These are phyloP conservation scores for Zasmidium citrigriseum DNA, from an alignment of 2,329 filamentous ascomycete species.

Conservation along the genomic window DNA sequence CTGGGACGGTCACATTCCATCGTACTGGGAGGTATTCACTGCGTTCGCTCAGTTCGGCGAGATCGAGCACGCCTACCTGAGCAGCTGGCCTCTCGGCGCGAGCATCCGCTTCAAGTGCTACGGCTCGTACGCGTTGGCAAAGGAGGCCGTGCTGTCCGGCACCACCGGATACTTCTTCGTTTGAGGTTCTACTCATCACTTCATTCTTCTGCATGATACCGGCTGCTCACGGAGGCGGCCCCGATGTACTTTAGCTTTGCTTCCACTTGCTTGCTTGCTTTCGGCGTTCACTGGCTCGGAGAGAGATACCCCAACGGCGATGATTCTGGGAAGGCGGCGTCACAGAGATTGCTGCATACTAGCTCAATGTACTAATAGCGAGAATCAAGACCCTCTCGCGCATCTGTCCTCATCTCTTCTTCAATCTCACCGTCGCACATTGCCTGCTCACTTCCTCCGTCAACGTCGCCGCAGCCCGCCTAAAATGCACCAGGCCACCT, in stretches of 20 bases:
- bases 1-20: neutral
- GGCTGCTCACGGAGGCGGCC: neutral
- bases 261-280: neutral
- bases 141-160: neutral
- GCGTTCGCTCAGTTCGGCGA: neutral
- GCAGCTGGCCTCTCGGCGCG: neutral
- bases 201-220: neutral
- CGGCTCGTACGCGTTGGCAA: neutral
- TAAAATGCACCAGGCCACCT: neutral
- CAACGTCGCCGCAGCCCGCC: neutral
- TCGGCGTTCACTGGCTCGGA: neutral
- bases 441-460: neutral
- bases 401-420: neutral
- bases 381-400: neutral
- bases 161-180: neutral
- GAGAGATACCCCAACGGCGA: constrained; percentile 2
- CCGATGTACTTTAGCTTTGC: neutral
- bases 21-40: neutral
- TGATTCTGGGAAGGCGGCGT: neutral
- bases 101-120: constrained; percentile 3
- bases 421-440: neutral
- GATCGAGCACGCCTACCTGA: neutral
- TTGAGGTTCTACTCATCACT: neutral
- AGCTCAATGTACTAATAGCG: constrained; percentile 1
- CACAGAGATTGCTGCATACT: neutral